These are phyloP conservation scores for Colletotrichum liriopes DNA, from an alignment of 2,329 filamentous ascomycete genomes.

Conservation along the genomic window DNA sequence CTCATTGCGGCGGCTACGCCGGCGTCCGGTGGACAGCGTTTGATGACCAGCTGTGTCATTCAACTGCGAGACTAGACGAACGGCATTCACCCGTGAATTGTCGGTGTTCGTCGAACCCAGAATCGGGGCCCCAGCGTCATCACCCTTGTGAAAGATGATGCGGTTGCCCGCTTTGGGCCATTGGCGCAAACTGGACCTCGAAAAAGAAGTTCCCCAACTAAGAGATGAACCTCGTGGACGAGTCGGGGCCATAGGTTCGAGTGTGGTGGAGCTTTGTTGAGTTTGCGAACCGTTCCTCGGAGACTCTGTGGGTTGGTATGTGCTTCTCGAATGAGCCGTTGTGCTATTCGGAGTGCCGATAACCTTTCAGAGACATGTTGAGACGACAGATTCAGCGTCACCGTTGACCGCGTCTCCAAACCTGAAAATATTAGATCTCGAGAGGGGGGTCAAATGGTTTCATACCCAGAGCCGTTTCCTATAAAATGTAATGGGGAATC, in stretches of 20 bases:
- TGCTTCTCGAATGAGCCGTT: slow-evolving; percentile 2
- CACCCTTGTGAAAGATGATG: neutral
- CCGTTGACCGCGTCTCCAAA: neutral
- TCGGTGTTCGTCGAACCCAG: slow-evolving; percentile 5
- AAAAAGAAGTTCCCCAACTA: slow-evolving; percentile 16
- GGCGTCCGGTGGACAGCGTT: neutral
- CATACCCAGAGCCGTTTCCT: neutral
- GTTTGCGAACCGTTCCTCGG: slow-evolving; percentile 10
- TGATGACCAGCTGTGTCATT: slow-evolving; percentile 8
- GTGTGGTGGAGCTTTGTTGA: neutral
- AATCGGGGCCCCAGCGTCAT: slow-evolving; percentile 28
- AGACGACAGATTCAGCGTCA: slow-evolving; percentile 17
- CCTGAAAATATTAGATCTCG: neutral
- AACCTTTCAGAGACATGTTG: slow-evolving; percentile 19
- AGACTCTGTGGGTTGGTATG: slow-evolving; percentile 8
- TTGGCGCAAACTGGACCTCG: neutral
- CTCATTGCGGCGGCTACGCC: no score
- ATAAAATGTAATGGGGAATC: slow-evolving; percentile 16
- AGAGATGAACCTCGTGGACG: neutral
- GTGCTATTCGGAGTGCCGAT: slow-evolving; percentile 20
- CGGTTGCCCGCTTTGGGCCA: slow-evolving; percentile 9
- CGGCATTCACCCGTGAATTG: neutral
- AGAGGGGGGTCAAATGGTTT: fast-evolving
- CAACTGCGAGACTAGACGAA: slow-evolving; percentile 30
- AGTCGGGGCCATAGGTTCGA: slow-evolving; percentile 15